Base-by-base conservation (phyloP, 1,284 basidiomycete species). In the Austroboletus novae-zelandiae region DNA sequence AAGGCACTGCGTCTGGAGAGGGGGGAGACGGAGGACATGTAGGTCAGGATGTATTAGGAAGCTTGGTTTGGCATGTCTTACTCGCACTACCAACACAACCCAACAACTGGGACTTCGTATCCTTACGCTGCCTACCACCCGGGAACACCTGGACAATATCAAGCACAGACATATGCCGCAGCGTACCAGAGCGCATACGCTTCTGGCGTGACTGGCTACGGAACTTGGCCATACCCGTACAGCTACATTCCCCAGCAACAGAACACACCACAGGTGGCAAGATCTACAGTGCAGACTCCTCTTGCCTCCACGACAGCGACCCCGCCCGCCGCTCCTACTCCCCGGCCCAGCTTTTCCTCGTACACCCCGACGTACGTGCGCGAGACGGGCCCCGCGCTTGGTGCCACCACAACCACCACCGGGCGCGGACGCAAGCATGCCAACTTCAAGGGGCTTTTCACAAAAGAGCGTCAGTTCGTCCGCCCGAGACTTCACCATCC, bases 381-480 rank as follows among this genome's bases (percentile, higher is more conserved):
- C 46, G 84, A 85, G 50, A 74, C 69, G n/a, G 70, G 67, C 13
- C 52, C 58, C 42, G 29, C 47, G 27, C 49, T 54, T 3, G 61
- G 74, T 5, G 64, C 73, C 45, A 62, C 72, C 14, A 68, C 71
- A 7, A 73, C 73, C 40, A 72, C 68, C 41, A 60, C 72, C 35
- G 72, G 74, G 30, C 71, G 81, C 17, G 74, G 75, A 51, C 74
- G 78, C 56, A 86, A 82, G 62, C 80, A 81, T 59, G 77, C 83
- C 27, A 84, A 79, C 58, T 71, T 84, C 58, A 84, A 81, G 57
- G 88, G 88, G 3, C 62, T 87, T 50, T 91, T 91, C 58, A 76
- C 81, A 3, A 91, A 89, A 80, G 88, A 91, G 70, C 67, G 88
- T 89, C 63, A 69, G 88, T 76, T 30, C 3, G 9, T 37, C 20